Evolutionary conservation across 2,329 filamentous ascomycete species (phyloP).

Genomic region (Verticillium longisporum): DNA sequence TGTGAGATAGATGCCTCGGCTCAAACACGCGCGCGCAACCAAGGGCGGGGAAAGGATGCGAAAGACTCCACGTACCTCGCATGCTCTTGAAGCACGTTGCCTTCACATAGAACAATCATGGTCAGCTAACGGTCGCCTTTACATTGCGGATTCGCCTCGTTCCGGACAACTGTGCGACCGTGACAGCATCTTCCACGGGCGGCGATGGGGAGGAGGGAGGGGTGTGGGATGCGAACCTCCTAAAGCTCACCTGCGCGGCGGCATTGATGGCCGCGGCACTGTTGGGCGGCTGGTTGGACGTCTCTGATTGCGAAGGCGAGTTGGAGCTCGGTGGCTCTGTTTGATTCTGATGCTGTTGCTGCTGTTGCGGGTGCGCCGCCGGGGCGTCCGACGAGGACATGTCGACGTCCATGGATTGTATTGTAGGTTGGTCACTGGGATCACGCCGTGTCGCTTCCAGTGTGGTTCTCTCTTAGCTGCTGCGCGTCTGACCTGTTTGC

Average conservation of each 20-base stretch:
- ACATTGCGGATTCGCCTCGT: neutral
- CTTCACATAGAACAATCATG: constrained; percentile 33
- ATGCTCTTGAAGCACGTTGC: constrained; percentile 87
- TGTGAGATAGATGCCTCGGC: constrained; percentile 42
- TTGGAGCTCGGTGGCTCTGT: neutral
- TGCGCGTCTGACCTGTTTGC: neutral
- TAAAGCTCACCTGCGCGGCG: constrained; percentile 34
- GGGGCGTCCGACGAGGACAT: constrained; percentile 28
- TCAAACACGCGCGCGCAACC: constrained; percentile 20
- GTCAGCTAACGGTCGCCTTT: neutral
- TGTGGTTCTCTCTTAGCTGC: neutral
- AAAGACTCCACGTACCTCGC: constrained; percentile 63
- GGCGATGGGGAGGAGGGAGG: neutral
- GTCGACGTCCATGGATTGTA: constrained; percentile 32
- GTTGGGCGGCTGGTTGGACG: neutral
- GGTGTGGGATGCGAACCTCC: constrained; percentile 27
- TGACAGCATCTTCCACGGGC: neutral
- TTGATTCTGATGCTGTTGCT: constrained; percentile 13
- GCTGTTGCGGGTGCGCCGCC: constrained; percentile 3
- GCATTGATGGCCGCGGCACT: constrained; percentile 16
- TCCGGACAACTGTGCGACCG: neutral
- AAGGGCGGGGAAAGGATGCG: neutral
- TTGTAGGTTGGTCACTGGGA: neutral
- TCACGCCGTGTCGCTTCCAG: neutral
- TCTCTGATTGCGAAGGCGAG: neutral